phyloP scores from a whole-genome alignment of 2,329 filamentous ascomycete genomes.

The Fonsecaea monophora region DNA sequence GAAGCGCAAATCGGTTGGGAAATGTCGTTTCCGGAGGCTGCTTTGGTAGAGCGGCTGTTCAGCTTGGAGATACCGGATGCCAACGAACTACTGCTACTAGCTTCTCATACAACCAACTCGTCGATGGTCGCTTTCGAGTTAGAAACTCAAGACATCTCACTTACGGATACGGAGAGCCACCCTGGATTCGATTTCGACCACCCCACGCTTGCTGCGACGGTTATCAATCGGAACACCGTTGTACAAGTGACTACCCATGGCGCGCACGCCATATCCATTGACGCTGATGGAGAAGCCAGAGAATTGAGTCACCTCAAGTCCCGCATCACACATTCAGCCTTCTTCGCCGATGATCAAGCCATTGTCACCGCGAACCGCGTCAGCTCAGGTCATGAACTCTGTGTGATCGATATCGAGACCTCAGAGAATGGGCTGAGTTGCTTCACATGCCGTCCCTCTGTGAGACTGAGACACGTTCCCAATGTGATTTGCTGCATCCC shows the following conservation, averaged over 20 bases:
- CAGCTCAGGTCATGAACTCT: conserved; percentile 22
- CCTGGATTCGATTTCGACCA: conserved; percentile 50
- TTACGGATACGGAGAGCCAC: conserved; percentile 47
- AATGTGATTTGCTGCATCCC: conserved; percentile 25
- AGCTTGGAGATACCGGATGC: conserved; percentile 47
- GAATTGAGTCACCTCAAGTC: conserved; percentile 7
- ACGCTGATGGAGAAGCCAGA: not conserved
- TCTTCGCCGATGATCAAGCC: conserved; percentile 18
- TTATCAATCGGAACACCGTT: conserved; percentile 45
- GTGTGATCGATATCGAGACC: conserved; percentile 13
- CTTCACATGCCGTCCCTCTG: not conserved
- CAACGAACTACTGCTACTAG: conserved; percentile 49
- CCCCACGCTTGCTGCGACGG: conserved; percentile 54
- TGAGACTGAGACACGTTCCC: conserved; percentile 14
- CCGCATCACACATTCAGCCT: conserved; percentile 15
- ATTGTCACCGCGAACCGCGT: conserved; percentile 18
- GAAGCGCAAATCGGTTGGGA: conserved; percentile 68
- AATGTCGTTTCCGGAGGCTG: conserved; percentile 50
- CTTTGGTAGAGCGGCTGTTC: conserved; percentile 53
- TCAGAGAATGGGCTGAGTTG: not conserved
- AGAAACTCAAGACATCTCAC: conserved; percentile 49
- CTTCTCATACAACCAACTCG: conserved; percentile 52
- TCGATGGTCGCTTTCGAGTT: conserved; percentile 49
- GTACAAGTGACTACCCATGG: conserved; percentile 50
- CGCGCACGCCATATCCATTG: conserved; percentile 24